Conservation (phyloP, 148 eudicot genomes). For the Simmondsia chinensis region DNA sequence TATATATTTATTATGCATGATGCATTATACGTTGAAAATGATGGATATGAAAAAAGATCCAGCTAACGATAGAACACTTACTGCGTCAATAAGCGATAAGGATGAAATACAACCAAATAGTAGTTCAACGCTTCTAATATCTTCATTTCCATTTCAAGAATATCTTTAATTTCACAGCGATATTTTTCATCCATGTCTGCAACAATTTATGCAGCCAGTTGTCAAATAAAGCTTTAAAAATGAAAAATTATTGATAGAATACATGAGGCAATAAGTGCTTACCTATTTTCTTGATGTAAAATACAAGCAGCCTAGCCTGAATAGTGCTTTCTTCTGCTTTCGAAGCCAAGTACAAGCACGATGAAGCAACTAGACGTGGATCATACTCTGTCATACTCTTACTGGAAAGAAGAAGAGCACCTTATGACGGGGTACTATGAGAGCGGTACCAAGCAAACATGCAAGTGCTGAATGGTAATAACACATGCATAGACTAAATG, state of each 20-base stretch:
- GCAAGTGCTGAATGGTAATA: too few species aligned
- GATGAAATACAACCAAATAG: slow-evolving; percentile 89
- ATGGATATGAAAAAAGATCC: background rate
- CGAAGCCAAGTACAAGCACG: slow-evolving; percentile 95
- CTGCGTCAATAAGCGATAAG: slow-evolving; percentile 79
- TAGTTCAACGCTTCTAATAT: slow-evolving; percentile 89
- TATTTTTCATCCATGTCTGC: slow-evolving; percentile 78
- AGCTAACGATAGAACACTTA: slow-evolving; percentile 36
- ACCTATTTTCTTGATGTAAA: slow-evolving; percentile 83
- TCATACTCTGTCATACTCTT: slow-evolving; percentile 82
- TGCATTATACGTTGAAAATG: background rate
- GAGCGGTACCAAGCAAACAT: too few species aligned
- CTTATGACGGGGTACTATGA: background rate
- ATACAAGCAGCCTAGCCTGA: slow-evolving; percentile 89
- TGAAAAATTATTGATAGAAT: background rate
- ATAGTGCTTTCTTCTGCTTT: slow-evolving; percentile 99
- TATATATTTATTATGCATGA: background rate
- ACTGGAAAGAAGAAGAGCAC: slow-evolving; percentile 21
- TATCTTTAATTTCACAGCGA: slow-evolving; percentile 86
- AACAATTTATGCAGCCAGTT: slow-evolving; percentile 8
- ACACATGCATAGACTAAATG: too few species aligned
- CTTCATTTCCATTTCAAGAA: slow-evolving; percentile 99
- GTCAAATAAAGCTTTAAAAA: too few species aligned
- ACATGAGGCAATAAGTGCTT: slow-evolving; percentile 13
- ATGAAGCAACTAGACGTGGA: slow-evolving; percentile 87